Evolutionary conservation across 176 grass and related monocot species (phyloP), one percentile per base, ranked within the genome.

Genomic region (Carex kokanica): DNA sequence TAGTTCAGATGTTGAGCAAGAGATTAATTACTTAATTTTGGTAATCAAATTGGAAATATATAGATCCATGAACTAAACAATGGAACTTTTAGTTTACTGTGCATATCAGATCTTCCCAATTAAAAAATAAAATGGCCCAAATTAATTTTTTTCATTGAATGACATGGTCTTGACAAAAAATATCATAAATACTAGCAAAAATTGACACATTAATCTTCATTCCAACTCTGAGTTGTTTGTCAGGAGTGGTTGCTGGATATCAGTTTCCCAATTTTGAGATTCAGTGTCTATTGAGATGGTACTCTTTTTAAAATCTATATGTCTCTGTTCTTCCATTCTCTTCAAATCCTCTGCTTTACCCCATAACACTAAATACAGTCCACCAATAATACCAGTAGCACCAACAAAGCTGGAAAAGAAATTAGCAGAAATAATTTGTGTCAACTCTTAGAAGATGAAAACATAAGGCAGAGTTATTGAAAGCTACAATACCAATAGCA

Each of bases 281-380:
- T 64, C 64, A 32, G 75, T 16, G 5, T 11, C 24, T 79, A 83
- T 7, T 74, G 55, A 29, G 36, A 47, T 15, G 17, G 43, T 17
- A 54, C 17, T 41, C 23, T 56, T 23, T 21, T 32, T 14, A 13
- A 8, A 56, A 57, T 78, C 60, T 63, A 83, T 54, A 12, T 9
- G 52, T 49, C 55, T 15, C 24, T 18, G 21, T 40, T 17, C 45
- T 45, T 74, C 1, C 25, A n/a, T 55, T 2, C 6, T 32, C 45
- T 9, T 70, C 11, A 82, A 51, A 55, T 82, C 87, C 56, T 88
- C 24, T 23, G 75, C 55, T 85, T 88, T 85, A 4, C 87, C 87
- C 87, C 87, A 88, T 29, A 88, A 71, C 15, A 88, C 87, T 23
- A 88, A 27, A 69, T 85, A 82, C 40, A 85, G 24, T 5, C 87